Evolutionary conservation across 768 basidiomycete species (phyloP), one percentile per base, ranked within the genome.

Genomic region (Pisolithus orientalis): DNA sequence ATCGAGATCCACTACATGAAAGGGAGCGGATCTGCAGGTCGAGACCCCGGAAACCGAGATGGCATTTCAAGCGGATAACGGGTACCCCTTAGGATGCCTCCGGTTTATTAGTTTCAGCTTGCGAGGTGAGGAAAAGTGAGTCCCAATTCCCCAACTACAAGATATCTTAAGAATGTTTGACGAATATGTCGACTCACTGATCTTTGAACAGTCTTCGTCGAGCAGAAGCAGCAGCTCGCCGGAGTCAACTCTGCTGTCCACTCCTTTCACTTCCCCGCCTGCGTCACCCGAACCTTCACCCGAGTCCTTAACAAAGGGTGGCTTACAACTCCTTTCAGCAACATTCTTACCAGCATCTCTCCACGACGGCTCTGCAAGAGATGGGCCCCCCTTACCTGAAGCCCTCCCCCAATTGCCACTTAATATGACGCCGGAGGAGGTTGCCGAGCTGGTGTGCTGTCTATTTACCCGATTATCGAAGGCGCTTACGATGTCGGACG

Each of bases 381-480:
- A 65, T 39, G 59, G 58, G 16, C 63, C 56, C 1, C 8, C n/a
- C 51, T 51, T 59, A 39, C 67, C 58, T 8, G 45, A 32, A 39
- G 17, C 34, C 13, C 51, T 69, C 3, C 67, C 67, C 4, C 47
- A 62, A 34, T 46, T 69, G 6, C 58, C 60, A 0, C 47, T 29
- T 5, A 66, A 69, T 32, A 55, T 46, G 39, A 65, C 63, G 5
- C 65, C 55, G 0, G 10, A 50, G 2, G 44, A 51, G 3, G 55
- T 61, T 31, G 65, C 67, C 4, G 53, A 67, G 39, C 59, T 59
- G 44, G 67, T 67, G 44, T n/a, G 45, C 51, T 39, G 5, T 47
- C 5, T 32, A 14, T 37, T 45, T 39, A 27, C 25, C 4, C 34
- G 17, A 6, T 34, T 1, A n/a, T 7, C 29, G n/a, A 34, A 32